A percentile compares a stretch with the other conserved stretches of the same genome.
Evolutionary conservation across 768 basidiomycete species (phyloP).

Genomic region (Tulasnella sp.): DNA sequence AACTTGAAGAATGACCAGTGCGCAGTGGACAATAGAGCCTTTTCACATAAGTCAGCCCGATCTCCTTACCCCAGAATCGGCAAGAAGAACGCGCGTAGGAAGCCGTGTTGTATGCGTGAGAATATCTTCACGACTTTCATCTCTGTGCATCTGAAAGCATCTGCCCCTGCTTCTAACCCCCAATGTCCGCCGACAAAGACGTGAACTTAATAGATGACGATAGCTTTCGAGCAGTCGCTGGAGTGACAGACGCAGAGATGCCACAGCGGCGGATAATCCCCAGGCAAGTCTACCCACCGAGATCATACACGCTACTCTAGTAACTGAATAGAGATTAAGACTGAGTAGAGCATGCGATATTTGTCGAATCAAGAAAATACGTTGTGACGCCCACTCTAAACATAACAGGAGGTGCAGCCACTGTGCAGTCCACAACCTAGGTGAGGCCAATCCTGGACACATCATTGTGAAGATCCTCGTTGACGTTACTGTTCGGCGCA

Average conservation of each 20-base stretch:
- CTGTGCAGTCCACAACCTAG: constrained; percentile 37
- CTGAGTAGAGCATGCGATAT: constrained; percentile 57
- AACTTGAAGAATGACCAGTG: too few relatives aligned
- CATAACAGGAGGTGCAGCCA: constrained; percentile 16
- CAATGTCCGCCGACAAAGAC: constrained; percentile 13
- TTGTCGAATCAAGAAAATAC: constrained; percentile 69
- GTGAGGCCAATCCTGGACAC: constrained; percentile 33
- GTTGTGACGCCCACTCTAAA: constrained; percentile 28
- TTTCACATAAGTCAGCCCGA: too few relatives aligned
- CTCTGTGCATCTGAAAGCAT: too few relatives aligned
- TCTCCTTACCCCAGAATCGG: too few relatives aligned
- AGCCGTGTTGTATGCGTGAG: too few relatives aligned
- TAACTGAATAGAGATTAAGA: too few relatives aligned
- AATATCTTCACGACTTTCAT: too few relatives aligned
- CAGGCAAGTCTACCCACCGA: constrained; percentile 3
- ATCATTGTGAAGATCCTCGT: constrained; percentile 25
- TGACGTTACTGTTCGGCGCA: constrained; percentile 22
- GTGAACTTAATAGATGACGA: neutral
- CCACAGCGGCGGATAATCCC: constrained; percentile 2
- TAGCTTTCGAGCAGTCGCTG: neutral
- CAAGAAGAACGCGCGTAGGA: too few relatives aligned
- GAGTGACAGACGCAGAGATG: neutral
- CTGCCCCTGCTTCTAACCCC: too few relatives aligned
- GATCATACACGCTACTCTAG: neutral
- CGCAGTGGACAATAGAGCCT: too few relatives aligned